Evolutionary conservation across 345 rosid genomes (phyloP), one percentile per base, ranked within the genome.

Genomic region (Kandelia obovata): DNA sequence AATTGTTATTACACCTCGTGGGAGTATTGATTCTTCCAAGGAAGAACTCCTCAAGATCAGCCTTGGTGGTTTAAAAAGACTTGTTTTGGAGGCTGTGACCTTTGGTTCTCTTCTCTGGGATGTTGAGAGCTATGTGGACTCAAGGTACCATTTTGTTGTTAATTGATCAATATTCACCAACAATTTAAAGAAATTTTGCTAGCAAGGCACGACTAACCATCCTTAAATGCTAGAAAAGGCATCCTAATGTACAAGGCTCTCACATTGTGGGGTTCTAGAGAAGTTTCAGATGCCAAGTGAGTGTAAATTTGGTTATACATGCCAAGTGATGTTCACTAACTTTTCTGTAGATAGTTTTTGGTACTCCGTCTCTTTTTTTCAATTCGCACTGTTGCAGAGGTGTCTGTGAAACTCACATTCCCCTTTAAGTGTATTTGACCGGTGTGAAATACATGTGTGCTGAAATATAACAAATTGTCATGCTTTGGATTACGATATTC

Each of bases 71-170:
- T 77, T 95, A 87, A 86, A 83, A 85, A 88, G 94, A 71, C 94
- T 95, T n/a, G 92, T 90, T 61, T 73, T 95, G 83, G 99, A 95
- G 78, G 99, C 98, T 6, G 94, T 95, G 32, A 92, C 97, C 32
- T 95, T 95, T 58, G 99, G 99, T 57, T 92, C 99, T 30, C 92
- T 95, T 75, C 92, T 95, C 1, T 95, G 99, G 98, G 98, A 92
- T 43, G 98, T 88, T 26, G 99, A 95, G 84, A 89, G 91, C 81
- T 85, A 82, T 68, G 97, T 95, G 51, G 98, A 92, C 65, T 87
- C 97, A 1, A 90, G 98, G 90, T 95, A 95, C 79, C 97, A 85
- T 65, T 95, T 95, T 58, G 97, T 89, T 61, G 62, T 81, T 53
- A 87, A 92, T 76, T 95, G 80, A 82, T 20, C 23, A 31, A 20